phyloP scores from a whole-genome alignment of 2,329 filamentous ascomycete species.

The Zymoseptoria crescenta region DNA sequence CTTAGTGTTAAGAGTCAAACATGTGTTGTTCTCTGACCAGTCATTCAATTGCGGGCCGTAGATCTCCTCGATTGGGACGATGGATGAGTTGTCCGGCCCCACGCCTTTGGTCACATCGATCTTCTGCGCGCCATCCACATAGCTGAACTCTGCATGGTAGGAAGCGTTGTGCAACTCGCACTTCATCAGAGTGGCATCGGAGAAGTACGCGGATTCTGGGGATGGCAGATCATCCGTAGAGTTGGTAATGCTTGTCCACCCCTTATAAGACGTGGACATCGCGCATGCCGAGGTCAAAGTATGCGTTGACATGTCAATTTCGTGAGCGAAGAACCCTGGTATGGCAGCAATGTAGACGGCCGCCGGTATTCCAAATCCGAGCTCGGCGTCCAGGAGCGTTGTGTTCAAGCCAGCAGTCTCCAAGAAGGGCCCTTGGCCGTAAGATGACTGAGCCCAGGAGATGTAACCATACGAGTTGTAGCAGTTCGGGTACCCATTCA shows the following conservation, averaged over 20 bases:
- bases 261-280: not conserved
- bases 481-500: not conserved
- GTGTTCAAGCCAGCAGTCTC: not conserved
- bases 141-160: slow-evolving; percentile 3
- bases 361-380: not conserved
- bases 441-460: not conserved
- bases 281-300: not conserved
- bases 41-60: not conserved
- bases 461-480: not conserved
- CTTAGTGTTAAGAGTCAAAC: not conserved
- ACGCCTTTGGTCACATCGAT: not conserved
- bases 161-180: slow-evolving; percentile 6
- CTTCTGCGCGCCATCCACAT: slow-evolving; percentile 3
- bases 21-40: not conserved
- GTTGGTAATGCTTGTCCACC: not conserved
- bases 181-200: slow-evolving; percentile 2
- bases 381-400: not conserved
- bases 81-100: not conserved
- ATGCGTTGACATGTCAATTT: not conserved
- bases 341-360: not conserved
- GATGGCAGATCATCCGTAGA: not conserved
- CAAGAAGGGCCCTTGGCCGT: not conserved
- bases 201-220: not conserved
- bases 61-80: not conserved
- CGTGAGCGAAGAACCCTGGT: not conserved